phyloP scores from a whole-genome alignment of 2,329 filamentous ascomycete species.

The Alternaria hordeiaustralica region DNA sequence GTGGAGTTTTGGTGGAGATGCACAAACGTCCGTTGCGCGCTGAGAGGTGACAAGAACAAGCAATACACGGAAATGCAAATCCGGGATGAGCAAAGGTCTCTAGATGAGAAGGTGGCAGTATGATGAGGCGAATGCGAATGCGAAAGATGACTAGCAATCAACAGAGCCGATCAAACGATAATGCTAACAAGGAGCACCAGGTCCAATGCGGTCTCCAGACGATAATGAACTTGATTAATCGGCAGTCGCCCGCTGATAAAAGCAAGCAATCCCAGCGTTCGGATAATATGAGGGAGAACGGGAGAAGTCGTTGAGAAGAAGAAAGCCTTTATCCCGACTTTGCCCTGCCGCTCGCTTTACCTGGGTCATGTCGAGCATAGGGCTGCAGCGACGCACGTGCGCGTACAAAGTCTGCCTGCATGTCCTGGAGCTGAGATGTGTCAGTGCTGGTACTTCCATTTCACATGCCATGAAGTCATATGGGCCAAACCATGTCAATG shows the following conservation, averaged over 20 bases:
- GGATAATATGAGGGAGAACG: neutral
- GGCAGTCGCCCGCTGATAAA: neutral
- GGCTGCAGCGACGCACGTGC: slow-evolving; percentile 1
- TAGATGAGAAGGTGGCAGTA: neutral
- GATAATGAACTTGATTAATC: neutral
- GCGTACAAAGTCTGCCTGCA: slow-evolving; percentile 5
- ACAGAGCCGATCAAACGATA: neutral
- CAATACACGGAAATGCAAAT: neutral
- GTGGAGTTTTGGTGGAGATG: neutral
- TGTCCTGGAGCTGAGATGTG: neutral
- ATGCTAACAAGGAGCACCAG: neutral
- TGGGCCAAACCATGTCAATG: neutral
- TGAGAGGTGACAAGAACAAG: neutral
- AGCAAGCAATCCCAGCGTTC: neutral
- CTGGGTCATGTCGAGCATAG: neutral
- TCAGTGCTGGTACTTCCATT: neutral
- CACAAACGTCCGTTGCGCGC: neutral
- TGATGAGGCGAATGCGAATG: neutral
- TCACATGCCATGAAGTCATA: neutral
- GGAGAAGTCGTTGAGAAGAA: neutral
- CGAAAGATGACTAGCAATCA: neutral
- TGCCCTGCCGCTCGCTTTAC: neutral
- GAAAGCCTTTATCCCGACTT: neutral
- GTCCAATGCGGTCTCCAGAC: neutral
- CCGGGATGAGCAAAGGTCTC: neutral